Evolutionary conservation across 139 green algal genomes (phyloP), one percentile per base, ranked within the genome.

Genomic region (Picochlorum sp.): DNA sequence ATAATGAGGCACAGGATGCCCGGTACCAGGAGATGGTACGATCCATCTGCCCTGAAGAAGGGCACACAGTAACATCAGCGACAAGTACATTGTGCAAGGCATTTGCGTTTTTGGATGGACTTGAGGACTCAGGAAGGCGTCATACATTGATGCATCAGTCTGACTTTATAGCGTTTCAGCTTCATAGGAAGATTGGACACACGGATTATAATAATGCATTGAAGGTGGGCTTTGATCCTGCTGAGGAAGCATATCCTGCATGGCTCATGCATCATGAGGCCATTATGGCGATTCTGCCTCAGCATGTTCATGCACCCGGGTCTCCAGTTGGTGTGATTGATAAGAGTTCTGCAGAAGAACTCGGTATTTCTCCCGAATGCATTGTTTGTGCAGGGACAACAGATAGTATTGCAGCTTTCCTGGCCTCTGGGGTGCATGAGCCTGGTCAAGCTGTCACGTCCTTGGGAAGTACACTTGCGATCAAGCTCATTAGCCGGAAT

Each of bases 181-280:
- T 95, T 50, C 85, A 90, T 55, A 76, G 77, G n/a, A 51, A 51
- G 20, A 45, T 21, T 18, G 69, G 60, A 15, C 68, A 80, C 4
- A 88, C 74, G 1, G 92, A 98, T 78, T 96, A 82, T 70, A 97
- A 97, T 82, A 98, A 98, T 59, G 80, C 83, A 2, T 80, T 98
- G 13, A 98, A 98, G 78, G 72, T 96, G 34, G 90, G 90, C 0
- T 95, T 76, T 26, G 65, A 65, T 37, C 52, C 65, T 31, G 52
- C 6, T 4, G 30, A 20, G 10, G 23, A 89, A 51, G 38, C 54
- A 1, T 97, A 90, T 60, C 89, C 89, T 6, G 66, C 75, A 0
- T 97, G 90, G 90, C 67, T 96, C 49, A 21, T 62, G 2, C 21
- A 57, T 9, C 78, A 93, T 76, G 50, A 58, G 0, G 16, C 18